phyloP scores from a whole-genome alignment of 345 rosid species.

The Eucalyptus marginata region DNA sequence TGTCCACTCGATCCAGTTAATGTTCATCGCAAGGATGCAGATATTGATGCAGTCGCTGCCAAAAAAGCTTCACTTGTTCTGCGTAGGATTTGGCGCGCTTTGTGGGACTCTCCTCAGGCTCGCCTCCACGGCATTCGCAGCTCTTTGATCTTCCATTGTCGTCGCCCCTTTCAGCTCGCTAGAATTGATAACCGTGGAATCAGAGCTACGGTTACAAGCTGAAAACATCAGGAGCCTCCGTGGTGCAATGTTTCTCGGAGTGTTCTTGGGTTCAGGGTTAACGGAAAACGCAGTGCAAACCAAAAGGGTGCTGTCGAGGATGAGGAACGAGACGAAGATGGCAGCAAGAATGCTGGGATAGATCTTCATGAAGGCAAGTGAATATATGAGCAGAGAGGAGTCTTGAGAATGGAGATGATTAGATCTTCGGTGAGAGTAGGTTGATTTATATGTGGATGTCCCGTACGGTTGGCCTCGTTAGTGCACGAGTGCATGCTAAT shows the following conservation, averaged over 20 bases:
- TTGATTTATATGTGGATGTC: not conserved
- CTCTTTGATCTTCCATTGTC: not conserved
- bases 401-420: not conserved
- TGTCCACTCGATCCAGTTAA: not conserved
- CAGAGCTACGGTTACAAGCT: not conserved
- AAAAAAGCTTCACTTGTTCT: slow-evolving; percentile 13
- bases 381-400: not conserved
- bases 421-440: not conserved
- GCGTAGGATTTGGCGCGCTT: slow-evolving; percentile 42
- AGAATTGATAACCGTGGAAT: not conserved
- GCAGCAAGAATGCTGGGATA: not conserved
- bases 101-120: slow-evolving; percentile 44
- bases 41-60: not conserved
- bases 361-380: slow-evolving; percentile 15
- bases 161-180: not conserved
- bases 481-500: not conserved
- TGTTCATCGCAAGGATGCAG: not conserved
- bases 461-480: not conserved
- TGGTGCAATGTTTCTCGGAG: not conserved
- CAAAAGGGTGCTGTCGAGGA: not conserved
- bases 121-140: slow-evolving; percentile 40
- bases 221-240: not conserved
- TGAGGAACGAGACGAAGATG: slow-evolving; percentile 1
- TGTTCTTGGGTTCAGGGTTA: not conserved
- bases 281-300: slow-evolving; percentile 1